A percentile compares a stretch with the other conserved stretches of the same genome.
Conservation (phyloP, 768 basidiomycete genomes). For the Leucocoprinus leucothites region DNA sequence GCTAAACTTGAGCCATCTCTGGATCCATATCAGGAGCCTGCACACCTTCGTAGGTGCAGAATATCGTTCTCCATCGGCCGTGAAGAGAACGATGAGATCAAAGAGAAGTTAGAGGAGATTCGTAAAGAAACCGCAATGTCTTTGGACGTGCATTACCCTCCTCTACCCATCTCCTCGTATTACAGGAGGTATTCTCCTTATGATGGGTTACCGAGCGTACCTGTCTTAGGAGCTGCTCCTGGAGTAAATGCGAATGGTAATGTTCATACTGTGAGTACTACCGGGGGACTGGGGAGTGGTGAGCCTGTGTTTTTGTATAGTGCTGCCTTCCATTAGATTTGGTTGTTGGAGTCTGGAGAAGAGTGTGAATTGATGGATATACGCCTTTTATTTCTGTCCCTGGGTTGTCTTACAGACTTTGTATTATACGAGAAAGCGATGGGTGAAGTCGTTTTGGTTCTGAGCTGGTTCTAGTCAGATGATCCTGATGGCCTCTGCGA, state of each 20-base stretch:
- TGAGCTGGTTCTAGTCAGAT: too few relatives aligned
- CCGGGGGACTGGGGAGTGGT: constrained; percentile 1
- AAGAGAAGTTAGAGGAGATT: constrained; percentile 1
- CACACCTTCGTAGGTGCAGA: background rate
- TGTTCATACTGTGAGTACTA: background rate
- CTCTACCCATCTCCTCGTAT: background rate
- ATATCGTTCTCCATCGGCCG: constrained; percentile 8
- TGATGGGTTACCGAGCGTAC: constrained; percentile 10
- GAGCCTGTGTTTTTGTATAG: constrained; percentile 13
- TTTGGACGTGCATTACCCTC: constrained; percentile 10
- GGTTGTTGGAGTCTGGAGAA: too few relatives aligned
- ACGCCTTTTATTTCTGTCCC: too few relatives aligned
- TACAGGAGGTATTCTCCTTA: constrained; percentile 10
- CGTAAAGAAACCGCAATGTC: constrained; percentile 2
- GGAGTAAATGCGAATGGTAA: background rate
- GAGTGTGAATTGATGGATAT: too few relatives aligned
- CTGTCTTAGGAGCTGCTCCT: constrained; percentile 3
- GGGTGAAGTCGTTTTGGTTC: too few relatives aligned
- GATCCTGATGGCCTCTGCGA: too few relatives aligned
- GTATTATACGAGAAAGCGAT: too few relatives aligned
- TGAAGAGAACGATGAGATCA: background rate
- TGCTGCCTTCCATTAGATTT: constrained; percentile 6
- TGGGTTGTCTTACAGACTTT: too few relatives aligned
- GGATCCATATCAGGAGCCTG: background rate
- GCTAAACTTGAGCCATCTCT: background rate